A percentile compares a stretch with the other conserved stretches of the same genome.
Conservation (phyloP, 2,329 filamentous ascomycete species). For the Didymella pinodella region DNA sequence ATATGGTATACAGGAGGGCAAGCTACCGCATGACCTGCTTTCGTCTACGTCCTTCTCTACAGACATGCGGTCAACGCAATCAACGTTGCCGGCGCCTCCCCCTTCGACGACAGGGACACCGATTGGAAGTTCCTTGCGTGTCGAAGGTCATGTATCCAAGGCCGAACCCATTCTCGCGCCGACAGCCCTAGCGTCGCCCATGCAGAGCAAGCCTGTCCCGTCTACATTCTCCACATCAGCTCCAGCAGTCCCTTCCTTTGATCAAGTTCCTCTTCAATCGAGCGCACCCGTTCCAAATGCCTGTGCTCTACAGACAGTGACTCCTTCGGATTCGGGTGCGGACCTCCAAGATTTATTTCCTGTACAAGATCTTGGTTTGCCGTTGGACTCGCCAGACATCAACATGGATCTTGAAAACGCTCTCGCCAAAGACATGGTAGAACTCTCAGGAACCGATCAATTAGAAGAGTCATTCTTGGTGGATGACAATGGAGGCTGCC, state of each 20-base stretch:
- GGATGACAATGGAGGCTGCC: not conserved
- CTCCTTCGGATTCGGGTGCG: not conserved
- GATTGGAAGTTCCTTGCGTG: not conserved
- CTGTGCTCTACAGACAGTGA: not conserved
- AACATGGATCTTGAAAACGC: not conserved
- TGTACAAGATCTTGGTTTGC: not conserved
- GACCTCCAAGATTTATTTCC: not conserved
- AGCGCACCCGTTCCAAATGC: not conserved
- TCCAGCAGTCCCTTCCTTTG: not conserved
- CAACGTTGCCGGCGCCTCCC: too few relatives aligned
- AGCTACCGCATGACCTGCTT: not conserved
- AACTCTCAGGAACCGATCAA: not conserved
- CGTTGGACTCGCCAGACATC: not conserved
- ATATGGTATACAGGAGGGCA: constrained; percentile 2
- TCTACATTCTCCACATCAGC: not conserved
- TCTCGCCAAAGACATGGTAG: too few relatives aligned
- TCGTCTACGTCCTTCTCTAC: not conserved
- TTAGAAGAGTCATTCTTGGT: not conserved
- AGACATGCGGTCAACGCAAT: not conserved
- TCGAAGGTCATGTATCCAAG: not conserved
- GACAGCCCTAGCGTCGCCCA: not conserved
- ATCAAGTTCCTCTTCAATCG: not conserved
- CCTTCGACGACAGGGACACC: too few relatives aligned
- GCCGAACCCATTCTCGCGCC: not conserved
- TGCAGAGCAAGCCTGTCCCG: not conserved